A percentile compares a stretch with the other conserved stretches of the same genome.
Conservation (phyloP, 768 basidiomycete species). For the Cystofilobasidium macerans region DNA sequence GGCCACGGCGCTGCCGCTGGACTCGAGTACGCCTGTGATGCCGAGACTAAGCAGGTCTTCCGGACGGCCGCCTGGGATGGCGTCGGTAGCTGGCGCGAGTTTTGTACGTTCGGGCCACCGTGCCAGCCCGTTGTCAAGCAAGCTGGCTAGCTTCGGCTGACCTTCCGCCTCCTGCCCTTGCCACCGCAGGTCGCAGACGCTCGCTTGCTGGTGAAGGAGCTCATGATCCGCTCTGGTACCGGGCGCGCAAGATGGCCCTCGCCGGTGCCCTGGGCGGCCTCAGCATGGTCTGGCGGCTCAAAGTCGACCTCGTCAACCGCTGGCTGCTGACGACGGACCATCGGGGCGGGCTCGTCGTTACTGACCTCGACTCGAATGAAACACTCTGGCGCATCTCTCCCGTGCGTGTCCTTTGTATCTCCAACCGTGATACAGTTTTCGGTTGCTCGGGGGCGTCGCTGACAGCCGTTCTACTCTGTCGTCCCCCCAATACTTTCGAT, state of each 20-base stretch:
- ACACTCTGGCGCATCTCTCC: neutral
- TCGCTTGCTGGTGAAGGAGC: neutral
- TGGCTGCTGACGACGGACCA: neutral
- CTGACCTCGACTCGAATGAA: neutral
- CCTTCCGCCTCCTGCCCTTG: neutral
- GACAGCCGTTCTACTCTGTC: too few species aligned
- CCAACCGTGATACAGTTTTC: too few species aligned
- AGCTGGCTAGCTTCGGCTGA: neutral
- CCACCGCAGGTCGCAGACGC: neutral
- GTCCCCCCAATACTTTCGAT: too few species aligned
- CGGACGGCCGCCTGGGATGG: neutral
- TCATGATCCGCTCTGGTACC: neutral
- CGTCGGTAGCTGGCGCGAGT: slow-evolving; percentile 2
- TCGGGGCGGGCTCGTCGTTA: neutral
- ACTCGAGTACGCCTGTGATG: neutral
- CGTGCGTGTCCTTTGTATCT: neutral
- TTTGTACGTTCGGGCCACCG: neutral
- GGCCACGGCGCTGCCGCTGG: neutral
- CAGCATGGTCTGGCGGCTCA: slow-evolving; percentile 5
- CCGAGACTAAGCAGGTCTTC: neutral
- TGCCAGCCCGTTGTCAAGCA: neutral
- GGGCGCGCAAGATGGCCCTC: neutral
- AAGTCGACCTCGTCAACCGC: neutral
- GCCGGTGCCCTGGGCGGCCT: neutral
- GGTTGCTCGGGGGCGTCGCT: too few species aligned